A percentile compares a stretch with the other conserved stretches of the same genome.
Evolutionary conservation across 2,329 filamentous ascomycete species (phyloP).

Genomic region (Fusarium mangiferae): DNA sequence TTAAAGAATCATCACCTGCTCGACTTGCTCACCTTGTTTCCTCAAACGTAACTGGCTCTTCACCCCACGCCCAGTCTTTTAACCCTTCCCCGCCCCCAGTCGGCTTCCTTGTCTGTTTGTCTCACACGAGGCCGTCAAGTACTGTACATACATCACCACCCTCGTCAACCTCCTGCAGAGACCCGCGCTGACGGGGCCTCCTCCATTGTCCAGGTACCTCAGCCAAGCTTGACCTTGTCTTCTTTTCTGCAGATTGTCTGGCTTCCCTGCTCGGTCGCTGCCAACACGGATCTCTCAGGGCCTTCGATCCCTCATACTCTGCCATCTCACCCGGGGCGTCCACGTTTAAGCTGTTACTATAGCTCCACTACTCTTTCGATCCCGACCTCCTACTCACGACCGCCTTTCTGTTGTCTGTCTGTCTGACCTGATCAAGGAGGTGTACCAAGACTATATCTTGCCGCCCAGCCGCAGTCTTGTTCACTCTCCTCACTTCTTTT

Average conservation of each 20-base stretch:
- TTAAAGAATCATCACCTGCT: conserved; percentile 37
- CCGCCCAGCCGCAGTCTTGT: conserved; percentile 17
- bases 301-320: conserved; percentile 32
- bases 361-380: conserved; percentile 44
- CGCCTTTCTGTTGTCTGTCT: conserved; percentile 40
- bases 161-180: conserved; percentile 26
- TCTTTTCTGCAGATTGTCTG: conserved; percentile 24
- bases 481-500: conserved; percentile 11
- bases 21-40: conserved; percentile 41
- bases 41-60: conserved; percentile 23
- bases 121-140: conserved; percentile 27
- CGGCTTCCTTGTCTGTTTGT: conserved; percentile 16
- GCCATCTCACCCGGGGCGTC: conserved; percentile 32
- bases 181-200: conserved; percentile 38
- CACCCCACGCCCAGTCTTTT: conserved; percentile 39
- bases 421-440: conserved; percentile 39
- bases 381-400: conserved; percentile 38
- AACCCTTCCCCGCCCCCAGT: conserved; percentile 20
- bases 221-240: neutral
- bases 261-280: conserved; percentile 16
- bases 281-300: conserved; percentile 24
- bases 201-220: conserved; percentile 15
- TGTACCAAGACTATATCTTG: conserved; percentile 38
- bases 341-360: conserved; percentile 19
- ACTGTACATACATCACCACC: conserved; percentile 22